Percentiles rank a stretch among this genome's conserved stretches.
phyloP scores from a whole-genome alignment of 441 rosid genomes.

The Euphorbia celastroides region DNA sequence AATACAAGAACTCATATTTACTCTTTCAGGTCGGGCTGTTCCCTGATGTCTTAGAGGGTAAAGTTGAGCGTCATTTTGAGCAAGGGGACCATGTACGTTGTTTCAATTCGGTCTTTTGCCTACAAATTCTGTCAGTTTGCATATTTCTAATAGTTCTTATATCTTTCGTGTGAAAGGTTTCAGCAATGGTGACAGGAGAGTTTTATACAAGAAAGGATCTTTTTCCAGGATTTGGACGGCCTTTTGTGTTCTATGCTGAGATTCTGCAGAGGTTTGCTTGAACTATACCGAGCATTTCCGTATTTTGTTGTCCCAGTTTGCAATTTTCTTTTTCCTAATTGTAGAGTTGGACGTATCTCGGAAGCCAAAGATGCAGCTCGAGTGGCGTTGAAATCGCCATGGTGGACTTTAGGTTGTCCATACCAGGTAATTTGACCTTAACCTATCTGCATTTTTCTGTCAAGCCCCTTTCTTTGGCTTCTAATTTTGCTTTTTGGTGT shows the following conservation, averaged over 20 bases:
- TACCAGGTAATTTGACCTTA: conserved; percentile 43
- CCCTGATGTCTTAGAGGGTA: conserved; percentile 76
- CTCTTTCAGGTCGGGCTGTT: conserved; percentile 66
- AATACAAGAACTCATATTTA: conserved; percentile 17
- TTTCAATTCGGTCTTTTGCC: conserved; percentile 9
- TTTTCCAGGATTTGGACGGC: conserved; percentile 88
- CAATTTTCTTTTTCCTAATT: conserved; percentile 11
- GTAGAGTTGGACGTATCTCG: conserved; percentile 54
- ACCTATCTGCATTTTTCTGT: neutral
- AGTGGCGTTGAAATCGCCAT: conserved; percentile 77
- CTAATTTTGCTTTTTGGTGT: conserved; percentile 3
- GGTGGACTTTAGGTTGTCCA: conserved; percentile 89
- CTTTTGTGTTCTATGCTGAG: conserved; percentile 72
- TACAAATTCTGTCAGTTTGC: neutral
- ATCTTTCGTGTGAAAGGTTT: conserved; percentile 44
- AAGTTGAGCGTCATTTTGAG: conserved; percentile 61
- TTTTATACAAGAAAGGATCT: conserved; percentile 70
- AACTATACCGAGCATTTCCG: conserved; percentile 11
- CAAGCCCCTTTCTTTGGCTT: neutral
- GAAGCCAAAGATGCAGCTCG: conserved; percentile 91
- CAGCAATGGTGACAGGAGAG: conserved; percentile 81
- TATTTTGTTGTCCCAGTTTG: conserved; percentile 5
- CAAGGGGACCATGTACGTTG: conserved; percentile 68
- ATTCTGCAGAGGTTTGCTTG: conserved; percentile 52
- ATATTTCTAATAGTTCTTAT: neutral